Evolutionary conservation across 139 green algal species (phyloP).

Genomic region (Chlorella sp.): DNA sequence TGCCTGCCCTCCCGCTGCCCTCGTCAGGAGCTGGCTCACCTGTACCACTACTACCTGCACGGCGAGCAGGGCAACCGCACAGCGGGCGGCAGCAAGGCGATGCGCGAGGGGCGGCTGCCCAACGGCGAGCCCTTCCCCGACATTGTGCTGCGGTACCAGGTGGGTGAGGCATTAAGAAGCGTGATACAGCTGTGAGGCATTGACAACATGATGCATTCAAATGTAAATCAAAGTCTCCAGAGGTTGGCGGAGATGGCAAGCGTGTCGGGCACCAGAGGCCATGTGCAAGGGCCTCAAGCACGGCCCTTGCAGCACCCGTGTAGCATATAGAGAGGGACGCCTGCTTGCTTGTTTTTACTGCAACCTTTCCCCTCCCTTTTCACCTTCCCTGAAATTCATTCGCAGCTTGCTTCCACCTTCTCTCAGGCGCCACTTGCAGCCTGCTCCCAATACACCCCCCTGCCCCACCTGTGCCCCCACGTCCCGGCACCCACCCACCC

Average conservation of each 20-base stretch:
- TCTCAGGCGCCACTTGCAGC: too few species aligned
- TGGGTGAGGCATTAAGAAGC: neutral
- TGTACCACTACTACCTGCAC: constrained; percentile 92
- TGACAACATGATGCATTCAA: too few species aligned
- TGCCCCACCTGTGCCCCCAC: neutral
- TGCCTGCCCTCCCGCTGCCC: neutral
- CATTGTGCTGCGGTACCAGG: constrained; percentile 65
- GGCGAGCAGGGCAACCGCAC: constrained; percentile 64
- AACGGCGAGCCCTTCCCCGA: constrained; percentile 66
- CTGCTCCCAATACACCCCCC: neutral
- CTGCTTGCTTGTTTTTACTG: too few species aligned
- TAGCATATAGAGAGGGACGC: too few species aligned
- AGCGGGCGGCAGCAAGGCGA: neutral
- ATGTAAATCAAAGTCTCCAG: too few species aligned
- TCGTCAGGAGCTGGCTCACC: constrained; percentile 72
- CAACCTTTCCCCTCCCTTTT: too few species aligned
- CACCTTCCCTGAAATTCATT: too few species aligned
- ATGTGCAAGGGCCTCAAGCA: neutral
- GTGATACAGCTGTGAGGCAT: too few species aligned
- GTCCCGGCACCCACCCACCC: too few species aligned
- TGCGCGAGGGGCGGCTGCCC: constrained; percentile 49
- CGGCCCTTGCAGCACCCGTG: too few species aligned
- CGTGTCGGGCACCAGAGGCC: neutral
- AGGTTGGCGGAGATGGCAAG: neutral
- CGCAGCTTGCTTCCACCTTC: too few species aligned